Base-by-base conservation (phyloP, 169 alveolate species). In the Eimeria falciformis region DNA sequence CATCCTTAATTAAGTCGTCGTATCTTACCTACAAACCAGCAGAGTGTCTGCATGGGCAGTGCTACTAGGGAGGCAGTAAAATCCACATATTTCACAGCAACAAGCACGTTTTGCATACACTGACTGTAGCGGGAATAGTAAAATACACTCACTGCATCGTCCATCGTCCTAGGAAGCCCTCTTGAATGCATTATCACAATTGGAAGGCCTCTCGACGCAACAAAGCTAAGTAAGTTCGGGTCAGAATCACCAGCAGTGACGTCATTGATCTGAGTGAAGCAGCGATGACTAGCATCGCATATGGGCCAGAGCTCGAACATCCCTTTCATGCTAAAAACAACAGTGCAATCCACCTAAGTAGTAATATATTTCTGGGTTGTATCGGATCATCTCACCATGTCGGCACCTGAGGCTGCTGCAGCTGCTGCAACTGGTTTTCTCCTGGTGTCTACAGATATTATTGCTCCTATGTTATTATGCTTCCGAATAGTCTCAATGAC, bases 401-500 rank as follows among this genome's bases (percentile, higher is more conserved):
- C 92, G 37, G 92, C 94, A 5, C 94, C 94, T 0, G 84, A 81
- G 14, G 62, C 75, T 18, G 58, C 75, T 11, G 84, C 91, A 17
- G 66, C 88, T 23, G 58, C 53, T 3, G 94, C 94, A 3, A 85
- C 81, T 3, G 73, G 45, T 11, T 56, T 84, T 33, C 78, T 37
- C 69, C 90, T 71, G 25, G 94, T 91, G 68, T 91, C 94, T 7
- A 91, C 92, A 17, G 92, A 82, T 4, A 91, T 23, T 12, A 79
- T 12, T 0, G 73, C 73, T 50, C 29, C 40, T 23, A 3, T 69
- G 23, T 27, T 50, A 25, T 47, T 5, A 9, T 43, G 11, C 50
- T 66, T 23, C 12, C 86, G 68, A 25, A 90, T 33, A 3, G 47
- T 58, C 79, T 53, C 33, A 37, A 90, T 45, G 3, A 79, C 91